A percentile compares a stretch with the other conserved stretches of the same genome.
These are phyloP conservation scores for Pisolithus marmoratus DNA, from an alignment of 768 basidiomycete species.

Conservation along the genomic window DNA sequence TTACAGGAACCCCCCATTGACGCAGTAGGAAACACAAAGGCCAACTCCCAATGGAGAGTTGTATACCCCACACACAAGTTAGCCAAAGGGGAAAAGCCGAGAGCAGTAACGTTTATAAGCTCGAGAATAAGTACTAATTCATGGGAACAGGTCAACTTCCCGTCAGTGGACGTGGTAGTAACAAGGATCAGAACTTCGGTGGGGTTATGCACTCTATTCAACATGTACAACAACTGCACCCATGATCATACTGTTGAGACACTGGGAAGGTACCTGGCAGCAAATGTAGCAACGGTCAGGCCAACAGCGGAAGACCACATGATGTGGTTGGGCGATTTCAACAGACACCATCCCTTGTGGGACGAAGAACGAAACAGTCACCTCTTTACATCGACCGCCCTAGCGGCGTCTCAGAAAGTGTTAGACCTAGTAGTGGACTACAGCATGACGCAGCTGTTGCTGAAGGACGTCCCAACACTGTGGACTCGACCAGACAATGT, in stretches of 20 bases:
- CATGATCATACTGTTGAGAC: slow-evolving; percentile 13
- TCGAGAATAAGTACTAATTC: slow-evolving; percentile 9
- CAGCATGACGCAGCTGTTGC: slow-evolving; percentile 25
- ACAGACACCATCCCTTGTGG: slow-evolving; percentile 36
- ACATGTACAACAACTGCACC: slow-evolving; percentile 34
- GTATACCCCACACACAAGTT: background rate
- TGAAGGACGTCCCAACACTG: slow-evolving; percentile 22
- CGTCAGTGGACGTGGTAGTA: slow-evolving; percentile 23
- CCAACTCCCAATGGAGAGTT: background rate
- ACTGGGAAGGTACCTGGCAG: slow-evolving; percentile 4
- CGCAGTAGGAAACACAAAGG: background rate
- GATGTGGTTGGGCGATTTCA: slow-evolving; percentile 35
- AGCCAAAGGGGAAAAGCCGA: background rate
- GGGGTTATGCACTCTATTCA: slow-evolving; percentile 26
- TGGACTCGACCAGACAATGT: slow-evolving; percentile 34
- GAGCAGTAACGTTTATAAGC: slow-evolving; percentile 18
- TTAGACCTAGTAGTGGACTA: slow-evolving; percentile 14
- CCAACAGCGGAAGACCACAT: slow-evolving; percentile 7
- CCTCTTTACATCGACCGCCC: slow-evolving; percentile 13
- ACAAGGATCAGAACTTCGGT: slow-evolving; percentile 14
- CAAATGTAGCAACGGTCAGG: background rate
- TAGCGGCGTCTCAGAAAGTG: slow-evolving; percentile 5
- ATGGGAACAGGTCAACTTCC: slow-evolving; percentile 22
- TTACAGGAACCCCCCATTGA: slow-evolving; percentile 2
- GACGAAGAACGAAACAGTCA: slow-evolving; percentile 23